phyloP scores from a whole-genome alignment of 2,329 filamentous ascomycete species.

The Botrytis porri region DNA sequence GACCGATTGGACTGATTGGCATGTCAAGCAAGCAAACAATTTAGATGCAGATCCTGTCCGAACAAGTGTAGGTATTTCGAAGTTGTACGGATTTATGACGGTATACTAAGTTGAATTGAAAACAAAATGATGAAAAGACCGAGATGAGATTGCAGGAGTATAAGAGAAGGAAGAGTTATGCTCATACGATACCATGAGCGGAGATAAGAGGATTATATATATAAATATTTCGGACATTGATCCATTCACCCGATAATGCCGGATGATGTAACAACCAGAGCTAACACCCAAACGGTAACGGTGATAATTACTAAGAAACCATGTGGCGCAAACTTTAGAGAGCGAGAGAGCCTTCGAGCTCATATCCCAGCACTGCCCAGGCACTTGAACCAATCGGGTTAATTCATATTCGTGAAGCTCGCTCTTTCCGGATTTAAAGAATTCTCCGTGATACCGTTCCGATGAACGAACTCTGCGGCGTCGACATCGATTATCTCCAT shows the following conservation, averaged over 20 bases:
- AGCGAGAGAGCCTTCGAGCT: too few relatives aligned
- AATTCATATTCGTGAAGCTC: background rate
- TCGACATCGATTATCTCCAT: background rate
- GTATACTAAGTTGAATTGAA: background rate
- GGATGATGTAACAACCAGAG: background rate
- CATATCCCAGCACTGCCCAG: too few relatives aligned
- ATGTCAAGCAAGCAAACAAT: background rate
- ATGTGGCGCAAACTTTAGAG: background rate
- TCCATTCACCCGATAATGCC: background rate
- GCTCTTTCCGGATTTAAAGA: slow-evolving; percentile 2
- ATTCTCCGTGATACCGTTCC: background rate
- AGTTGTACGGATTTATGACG: slow-evolving; percentile 7
- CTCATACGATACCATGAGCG: background rate
- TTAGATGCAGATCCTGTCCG: background rate
- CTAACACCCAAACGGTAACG: background rate
- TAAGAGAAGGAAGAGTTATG: background rate
- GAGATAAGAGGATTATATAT: slow-evolving; percentile 9
- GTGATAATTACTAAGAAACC: background rate
- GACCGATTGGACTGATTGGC: background rate
- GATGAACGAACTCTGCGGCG: too few relatives aligned
- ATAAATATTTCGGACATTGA: slow-evolving; percentile 13
- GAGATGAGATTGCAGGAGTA: slow-evolving; percentile 1
- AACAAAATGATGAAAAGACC: slow-evolving; percentile 6
- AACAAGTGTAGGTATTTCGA: background rate
- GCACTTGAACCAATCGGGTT: background rate